A percentile compares a stretch with the other conserved stretches of the same genome.
Conservation (phyloP, 2,329 filamentous ascomycete genomes). For the Colletotrichum agaves region DNA sequence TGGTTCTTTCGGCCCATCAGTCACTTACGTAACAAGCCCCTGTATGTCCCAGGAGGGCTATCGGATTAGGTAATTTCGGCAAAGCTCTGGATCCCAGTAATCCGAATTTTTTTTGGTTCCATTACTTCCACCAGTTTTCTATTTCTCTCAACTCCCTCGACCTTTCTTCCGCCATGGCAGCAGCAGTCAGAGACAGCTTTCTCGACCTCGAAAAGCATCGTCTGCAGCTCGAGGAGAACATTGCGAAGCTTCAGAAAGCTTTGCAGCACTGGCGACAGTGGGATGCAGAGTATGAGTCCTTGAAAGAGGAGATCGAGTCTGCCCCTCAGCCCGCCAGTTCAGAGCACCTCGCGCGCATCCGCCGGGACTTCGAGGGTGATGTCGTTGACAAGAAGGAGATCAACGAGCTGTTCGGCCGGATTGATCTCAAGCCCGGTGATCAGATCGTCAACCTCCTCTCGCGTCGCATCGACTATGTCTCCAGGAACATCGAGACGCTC, state of each 20-base stretch:
- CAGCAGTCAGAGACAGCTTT: conserved; percentile 61
- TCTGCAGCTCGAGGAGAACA: conserved; percentile 78
- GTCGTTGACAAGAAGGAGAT: conserved; percentile 70
- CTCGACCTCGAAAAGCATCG: conserved; percentile 80
- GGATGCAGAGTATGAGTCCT: conserved; percentile 90
- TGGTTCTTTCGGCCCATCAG: too few relatives aligned
- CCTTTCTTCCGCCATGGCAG: conserved; percentile 48
- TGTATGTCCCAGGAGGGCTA: accelerated
- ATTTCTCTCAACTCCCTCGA: background rate
- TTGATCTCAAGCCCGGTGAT: conserved; percentile 60
- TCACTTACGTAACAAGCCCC: conserved; percentile 23
- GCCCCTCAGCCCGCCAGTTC: conserved; percentile 59
- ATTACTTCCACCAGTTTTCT: too few relatives aligned
- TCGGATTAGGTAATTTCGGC: conserved; percentile 22
- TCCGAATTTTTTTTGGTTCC: conserved; percentile 28
- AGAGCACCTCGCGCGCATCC: conserved; percentile 67
- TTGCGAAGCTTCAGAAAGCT: conserved; percentile 77
- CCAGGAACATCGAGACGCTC: conserved; percentile 80
- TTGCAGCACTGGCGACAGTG: conserved; percentile 90
- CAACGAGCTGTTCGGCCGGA: conserved; percentile 58
- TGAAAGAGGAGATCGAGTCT: conserved; percentile 82
- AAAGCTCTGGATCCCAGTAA: conserved; percentile 19
- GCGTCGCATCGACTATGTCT: conserved; percentile 88
- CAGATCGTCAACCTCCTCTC: conserved; percentile 76
- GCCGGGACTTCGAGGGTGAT: conserved; percentile 69